Percentiles rank a stretch among this genome's conserved stretches.
These are phyloP conservation scores for Calonectria fujianensis DNA, from an alignment of 2,329 filamentous ascomycete species.

Conservation along the genomic window DNA sequence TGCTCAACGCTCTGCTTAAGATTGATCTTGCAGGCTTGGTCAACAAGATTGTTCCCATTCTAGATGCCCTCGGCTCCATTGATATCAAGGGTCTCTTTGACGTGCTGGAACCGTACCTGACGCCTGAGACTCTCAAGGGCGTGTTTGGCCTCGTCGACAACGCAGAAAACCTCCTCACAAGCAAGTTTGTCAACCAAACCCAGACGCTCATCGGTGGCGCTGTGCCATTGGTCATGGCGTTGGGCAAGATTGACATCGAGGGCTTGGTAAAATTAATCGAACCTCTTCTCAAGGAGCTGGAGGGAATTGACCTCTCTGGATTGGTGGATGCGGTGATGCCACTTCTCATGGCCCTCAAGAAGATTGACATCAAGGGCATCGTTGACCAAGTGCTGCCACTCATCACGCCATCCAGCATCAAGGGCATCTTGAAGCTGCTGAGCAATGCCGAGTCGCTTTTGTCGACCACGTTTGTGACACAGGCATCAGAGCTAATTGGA, in stretches of 20 bases:
- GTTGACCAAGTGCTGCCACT: constrained; percentile 63
- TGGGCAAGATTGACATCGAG: constrained; percentile 62
- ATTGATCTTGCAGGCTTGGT: constrained; percentile 57
- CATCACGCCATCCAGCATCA: constrained; percentile 62
- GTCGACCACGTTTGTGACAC: constrained; percentile 62
- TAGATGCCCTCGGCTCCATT: constrained; percentile 57
- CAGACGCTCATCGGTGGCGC: constrained; percentile 62
- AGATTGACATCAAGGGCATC: constrained; percentile 62
- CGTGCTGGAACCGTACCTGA: constrained; percentile 60
- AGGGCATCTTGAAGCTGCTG: constrained; percentile 60
- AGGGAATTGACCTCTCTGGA: constrained; percentile 59
- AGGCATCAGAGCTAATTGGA: constrained; percentile 65
- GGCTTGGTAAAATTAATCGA: constrained; percentile 60
- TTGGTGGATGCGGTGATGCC: constrained; percentile 61
- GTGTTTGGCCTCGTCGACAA: constrained; percentile 61
- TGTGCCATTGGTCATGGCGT: constrained; percentile 60
- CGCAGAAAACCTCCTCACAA: constrained; percentile 62
- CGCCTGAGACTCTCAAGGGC: constrained; percentile 58
- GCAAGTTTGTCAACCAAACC: constrained; percentile 64
- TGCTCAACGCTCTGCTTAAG: constrained; percentile 56
- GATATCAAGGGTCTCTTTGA: constrained; percentile 60
- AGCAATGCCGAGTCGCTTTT: constrained; percentile 63
- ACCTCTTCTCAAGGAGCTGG: constrained; percentile 60
- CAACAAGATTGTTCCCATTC: constrained; percentile 56
- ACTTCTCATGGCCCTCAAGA: constrained; percentile 60